Percentiles rank a stretch among this genome's conserved stretches.
phyloP scores from a whole-genome alignment of 2,329 filamentous ascomycete genomes.

The Blumeria graminis region DNA sequence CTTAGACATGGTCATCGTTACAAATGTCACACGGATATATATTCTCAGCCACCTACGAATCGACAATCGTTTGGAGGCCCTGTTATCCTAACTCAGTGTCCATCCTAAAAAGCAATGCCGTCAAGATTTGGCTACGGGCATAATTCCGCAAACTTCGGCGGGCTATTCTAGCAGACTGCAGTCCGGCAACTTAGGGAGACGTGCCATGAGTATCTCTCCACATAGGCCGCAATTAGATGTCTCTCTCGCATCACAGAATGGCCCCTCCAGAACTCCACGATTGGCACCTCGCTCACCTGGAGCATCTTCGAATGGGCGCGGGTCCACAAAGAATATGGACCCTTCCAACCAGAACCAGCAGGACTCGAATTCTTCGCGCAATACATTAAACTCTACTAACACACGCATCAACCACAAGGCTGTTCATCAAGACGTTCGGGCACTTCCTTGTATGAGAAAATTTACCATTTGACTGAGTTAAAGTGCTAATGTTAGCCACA shows the following conservation, averaged over 20 bases:
- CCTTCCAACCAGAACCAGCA: constrained; percentile 7
- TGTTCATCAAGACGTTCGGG: constrained; percentile 10
- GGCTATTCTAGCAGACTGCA: no score
- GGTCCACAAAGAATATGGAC: constrained; percentile 7
- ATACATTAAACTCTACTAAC: constrained; percentile 10
- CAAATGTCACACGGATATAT: no score
- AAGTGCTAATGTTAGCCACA: constrained; percentile 6
- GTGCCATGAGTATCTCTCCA: constrained; percentile 4
- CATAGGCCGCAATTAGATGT: constrained; percentile 8
- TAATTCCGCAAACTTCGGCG: no score
- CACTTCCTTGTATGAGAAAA: constrained; percentile 12
- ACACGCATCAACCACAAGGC: constrained; percentile 8
- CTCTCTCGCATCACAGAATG: constrained; percentile 10
- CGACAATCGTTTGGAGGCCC: no score
- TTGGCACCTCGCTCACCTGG: constrained; percentile 7
- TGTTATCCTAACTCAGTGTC: no score
- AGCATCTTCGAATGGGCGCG: constrained; percentile 4
- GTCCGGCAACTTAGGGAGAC: not conserved
- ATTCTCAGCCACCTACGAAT: no score
- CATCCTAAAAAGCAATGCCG: no score
- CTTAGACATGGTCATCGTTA: no score
- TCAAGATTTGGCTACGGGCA: no score
- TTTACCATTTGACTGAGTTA: not conserved
- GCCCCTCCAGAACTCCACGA: constrained; percentile 3
- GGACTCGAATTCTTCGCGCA: constrained; percentile 11